Conservation (phyloP, 306 rosid genomes). For the Prunus mume region DNA sequence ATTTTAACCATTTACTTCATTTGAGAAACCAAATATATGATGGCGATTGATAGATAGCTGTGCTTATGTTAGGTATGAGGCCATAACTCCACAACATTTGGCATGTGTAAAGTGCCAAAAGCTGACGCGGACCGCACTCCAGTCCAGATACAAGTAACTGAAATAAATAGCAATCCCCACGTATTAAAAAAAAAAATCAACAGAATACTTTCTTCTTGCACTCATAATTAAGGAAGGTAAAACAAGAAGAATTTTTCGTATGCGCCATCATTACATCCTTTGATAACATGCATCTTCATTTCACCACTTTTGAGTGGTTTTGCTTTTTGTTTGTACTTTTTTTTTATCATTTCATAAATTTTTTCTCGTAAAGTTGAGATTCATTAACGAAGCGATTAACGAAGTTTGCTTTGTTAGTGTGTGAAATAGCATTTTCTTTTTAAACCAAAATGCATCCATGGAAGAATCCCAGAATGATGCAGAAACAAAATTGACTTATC, state of each 20-base stretch:
- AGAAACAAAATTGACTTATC: neutral
- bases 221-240: neutral
- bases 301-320: too few relatives aligned
- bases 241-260: neutral
- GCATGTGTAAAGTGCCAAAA: neutral
- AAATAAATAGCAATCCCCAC: neutral
- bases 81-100: neutral
- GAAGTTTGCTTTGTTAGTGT: neutral
- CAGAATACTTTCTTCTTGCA: neutral
- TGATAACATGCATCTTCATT: too few relatives aligned
- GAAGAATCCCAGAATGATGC: neutral
- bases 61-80: neutral
- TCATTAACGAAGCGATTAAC: too few relatives aligned
- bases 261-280: too few relatives aligned
- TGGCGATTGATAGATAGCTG: neutral
- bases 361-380: too few relatives aligned
- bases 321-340: too few relatives aligned
- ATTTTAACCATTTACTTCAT: neutral
- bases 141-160: neutral
- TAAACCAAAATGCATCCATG: neutral
- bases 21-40: neutral
- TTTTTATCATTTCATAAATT: too few relatives aligned
- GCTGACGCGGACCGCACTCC: neutral
- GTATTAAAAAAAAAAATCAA: neutral
- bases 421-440: neutral